Conservation (phyloP, 345 rosid genomes). For the Lepidium aucheri region DNA sequence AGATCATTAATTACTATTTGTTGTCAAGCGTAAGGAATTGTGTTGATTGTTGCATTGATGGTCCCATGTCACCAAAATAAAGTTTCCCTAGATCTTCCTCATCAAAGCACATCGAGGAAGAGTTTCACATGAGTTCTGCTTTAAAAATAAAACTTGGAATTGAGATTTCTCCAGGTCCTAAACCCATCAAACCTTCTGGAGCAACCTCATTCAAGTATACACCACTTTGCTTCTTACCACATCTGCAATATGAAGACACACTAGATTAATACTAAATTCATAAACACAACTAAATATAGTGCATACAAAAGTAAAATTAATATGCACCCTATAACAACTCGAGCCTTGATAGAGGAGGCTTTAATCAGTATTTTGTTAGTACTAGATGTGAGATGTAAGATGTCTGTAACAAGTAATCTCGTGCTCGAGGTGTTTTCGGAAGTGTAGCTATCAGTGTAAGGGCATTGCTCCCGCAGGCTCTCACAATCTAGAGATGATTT, state of each 20-base stretch:
- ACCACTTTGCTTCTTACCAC: conserved; percentile 93
- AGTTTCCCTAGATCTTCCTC: conserved; percentile 78
- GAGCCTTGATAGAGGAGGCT: conserved; percentile 46
- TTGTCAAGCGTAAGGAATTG: conserved; percentile 48
- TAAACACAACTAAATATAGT: neutral
- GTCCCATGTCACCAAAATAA: conserved; percentile 80
- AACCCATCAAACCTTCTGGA: conserved; percentile 90
- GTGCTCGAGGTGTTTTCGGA: conserved; percentile 65
- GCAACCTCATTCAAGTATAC: conserved; percentile 66
- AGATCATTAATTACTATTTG: conserved; percentile 44
- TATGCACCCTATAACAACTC: conserved; percentile 61
- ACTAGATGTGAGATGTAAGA: conserved; percentile 50
- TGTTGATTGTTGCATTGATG: conserved; percentile 56
- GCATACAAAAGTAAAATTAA: neutral
- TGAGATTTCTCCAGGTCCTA: conserved; percentile 69
- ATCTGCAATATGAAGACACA: conserved; percentile 32
- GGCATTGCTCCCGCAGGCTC: conserved; percentile 60
- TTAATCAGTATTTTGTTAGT: conserved; percentile 25
- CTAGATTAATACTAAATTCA: neutral
- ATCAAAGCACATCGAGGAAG: conserved; percentile 82
- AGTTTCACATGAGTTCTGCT: conserved; percentile 63
- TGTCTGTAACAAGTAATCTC: conserved; percentile 69
- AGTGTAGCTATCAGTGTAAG: conserved; percentile 44
- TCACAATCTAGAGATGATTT: conserved; percentile 42
- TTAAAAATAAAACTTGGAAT: conserved; percentile 78